Evolutionary conservation across 2,329 filamentous ascomycete genomes (phyloP).

Genomic region (Pseudogymnoascus sp.): DNA sequence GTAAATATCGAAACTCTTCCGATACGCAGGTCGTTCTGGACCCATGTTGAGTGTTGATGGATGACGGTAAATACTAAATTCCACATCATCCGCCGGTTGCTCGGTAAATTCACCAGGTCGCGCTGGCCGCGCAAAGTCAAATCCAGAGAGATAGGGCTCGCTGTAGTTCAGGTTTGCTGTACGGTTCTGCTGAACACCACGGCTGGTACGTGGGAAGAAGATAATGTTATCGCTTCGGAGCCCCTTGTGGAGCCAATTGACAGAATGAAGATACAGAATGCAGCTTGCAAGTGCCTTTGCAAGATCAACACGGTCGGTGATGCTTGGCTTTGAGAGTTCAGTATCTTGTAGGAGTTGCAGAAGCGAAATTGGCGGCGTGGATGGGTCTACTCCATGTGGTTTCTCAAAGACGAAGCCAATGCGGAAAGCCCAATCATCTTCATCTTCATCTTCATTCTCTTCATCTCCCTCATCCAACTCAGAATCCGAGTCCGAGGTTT

Average conservation of each 20-base stretch:
- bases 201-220: slow-evolving; percentile 35
- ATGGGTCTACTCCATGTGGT: slow-evolving; percentile 31
- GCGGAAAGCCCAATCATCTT: slow-evolving; percentile 32
- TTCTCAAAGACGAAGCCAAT: slow-evolving; percentile 48
- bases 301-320: slow-evolving; percentile 43
- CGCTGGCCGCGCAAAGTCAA: slow-evolving; percentile 46
- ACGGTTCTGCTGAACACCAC: not conserved
- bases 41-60: slow-evolving; percentile 19
- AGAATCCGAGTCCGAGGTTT: not conserved
- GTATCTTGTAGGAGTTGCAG: slow-evolving; percentile 35
- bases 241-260: slow-evolving; percentile 52
- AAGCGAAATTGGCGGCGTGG: slow-evolving; percentile 38
- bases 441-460: slow-evolving; percentile 31
- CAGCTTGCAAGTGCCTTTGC: slow-evolving; percentile 44
- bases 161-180: slow-evolving; percentile 28
- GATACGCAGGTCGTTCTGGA: slow-evolving; percentile 29
- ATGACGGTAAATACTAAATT: slow-evolving; percentile 43
- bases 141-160: slow-evolving; percentile 41
- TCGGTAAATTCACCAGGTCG: slow-evolving; percentile 42
- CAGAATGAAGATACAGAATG: slow-evolving; percentile 44
- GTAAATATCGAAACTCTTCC: slow-evolving; percentile 45
- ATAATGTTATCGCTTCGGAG: slow-evolving; percentile 45
- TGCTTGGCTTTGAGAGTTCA: slow-evolving; percentile 33
- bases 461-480: slow-evolving; percentile 28
- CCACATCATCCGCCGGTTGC: slow-evolving; percentile 35